Percentiles rank a stretch among this genome's conserved stretches.
Evolutionary conservation across 2,329 filamentous ascomycete species (phyloP).

Genomic region (Fusarium dlaminii): DNA sequence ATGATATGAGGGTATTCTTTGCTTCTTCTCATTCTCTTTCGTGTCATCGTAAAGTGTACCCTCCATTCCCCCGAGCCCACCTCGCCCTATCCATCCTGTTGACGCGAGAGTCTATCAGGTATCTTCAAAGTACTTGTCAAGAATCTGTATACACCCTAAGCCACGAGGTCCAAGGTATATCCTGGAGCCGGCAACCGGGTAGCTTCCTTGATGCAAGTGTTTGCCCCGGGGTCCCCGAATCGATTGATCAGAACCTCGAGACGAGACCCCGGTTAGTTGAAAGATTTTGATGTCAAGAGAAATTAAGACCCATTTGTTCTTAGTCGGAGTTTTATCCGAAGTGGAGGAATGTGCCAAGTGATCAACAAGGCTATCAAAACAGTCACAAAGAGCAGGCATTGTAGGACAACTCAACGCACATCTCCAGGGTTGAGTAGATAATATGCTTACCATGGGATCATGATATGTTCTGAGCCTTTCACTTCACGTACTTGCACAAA

Average conservation of each 20-base stretch:
- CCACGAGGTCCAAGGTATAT: slow-evolving; percentile 5
- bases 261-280: background rate
- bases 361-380: background rate
- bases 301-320: slow-evolving; percentile 9
- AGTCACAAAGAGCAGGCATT: background rate
- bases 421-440: background rate
- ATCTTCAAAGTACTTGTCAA: background rate
- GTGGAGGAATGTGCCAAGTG: slow-evolving; percentile 25
- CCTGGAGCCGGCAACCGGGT: slow-evolving; percentile 5
- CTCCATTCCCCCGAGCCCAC: background rate
- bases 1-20: background rate
- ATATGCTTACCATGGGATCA: background rate
- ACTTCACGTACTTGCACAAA: background rate
- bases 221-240: slow-evolving; percentile 3
- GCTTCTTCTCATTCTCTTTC: background rate
- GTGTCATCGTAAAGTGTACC: background rate
- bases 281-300: background rate
- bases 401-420: background rate
- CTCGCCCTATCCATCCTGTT: background rate
- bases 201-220: slow-evolving; percentile 21
- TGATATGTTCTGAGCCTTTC: background rate
- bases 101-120: background rate
- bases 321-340: background rate
- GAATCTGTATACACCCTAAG: background rate
- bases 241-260: slow-evolving; percentile 2